Evolutionary conservation across 1,284 basidiomycete genomes (phyloP).

Genomic region (Pholiota adiposa): DNA sequence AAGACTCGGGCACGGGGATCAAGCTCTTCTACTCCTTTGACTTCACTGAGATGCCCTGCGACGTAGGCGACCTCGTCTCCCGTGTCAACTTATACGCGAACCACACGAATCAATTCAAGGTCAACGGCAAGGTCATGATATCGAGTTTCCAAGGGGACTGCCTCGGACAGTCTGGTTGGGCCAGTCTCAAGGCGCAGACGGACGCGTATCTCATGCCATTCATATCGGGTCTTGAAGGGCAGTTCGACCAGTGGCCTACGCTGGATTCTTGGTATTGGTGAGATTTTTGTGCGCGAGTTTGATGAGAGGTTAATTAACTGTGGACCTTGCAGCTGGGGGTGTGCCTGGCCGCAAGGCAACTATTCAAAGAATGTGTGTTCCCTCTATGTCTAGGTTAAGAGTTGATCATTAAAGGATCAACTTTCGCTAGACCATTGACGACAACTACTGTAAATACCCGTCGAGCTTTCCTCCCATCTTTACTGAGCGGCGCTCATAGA

Average conservation of each 20-base stretch:
- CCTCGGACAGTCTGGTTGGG: conserved; percentile 44
- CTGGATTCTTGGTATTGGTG: conserved; percentile 53
- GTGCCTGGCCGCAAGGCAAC: conserved; percentile 49
- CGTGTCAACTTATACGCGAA: conserved; percentile 36
- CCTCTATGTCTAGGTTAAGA: background rate
- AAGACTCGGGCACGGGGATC: conserved; percentile 31
- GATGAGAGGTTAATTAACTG: background rate
- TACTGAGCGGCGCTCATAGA: conserved; percentile 31
- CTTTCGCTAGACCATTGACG: conserved; percentile 35
- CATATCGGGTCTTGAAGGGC: conserved; percentile 42
- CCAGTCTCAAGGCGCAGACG: conserved; percentile 39
- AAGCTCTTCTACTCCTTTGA: conserved; percentile 51
- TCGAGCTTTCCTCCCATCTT: background rate
- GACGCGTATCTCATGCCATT: conserved; percentile 50
- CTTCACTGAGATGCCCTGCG: conserved; percentile 43
- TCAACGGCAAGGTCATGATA: conserved; percentile 42
- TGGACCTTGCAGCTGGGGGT: conserved; percentile 43
- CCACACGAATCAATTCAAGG: conserved; percentile 44
- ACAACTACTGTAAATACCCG: conserved; percentile 38
- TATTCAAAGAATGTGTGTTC: conserved; percentile 38
- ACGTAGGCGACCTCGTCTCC: conserved; percentile 34
- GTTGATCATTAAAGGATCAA: background rate
- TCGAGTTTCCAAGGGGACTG: conserved; percentile 46
- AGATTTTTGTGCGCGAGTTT: conserved; percentile 16
- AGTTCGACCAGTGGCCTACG: conserved; percentile 37